Evolutionary conservation across 768 basidiomycete genomes (phyloP), one percentile per base, ranked within the genome.

Genomic region (Porpolomopsis calyptriformis): DNA sequence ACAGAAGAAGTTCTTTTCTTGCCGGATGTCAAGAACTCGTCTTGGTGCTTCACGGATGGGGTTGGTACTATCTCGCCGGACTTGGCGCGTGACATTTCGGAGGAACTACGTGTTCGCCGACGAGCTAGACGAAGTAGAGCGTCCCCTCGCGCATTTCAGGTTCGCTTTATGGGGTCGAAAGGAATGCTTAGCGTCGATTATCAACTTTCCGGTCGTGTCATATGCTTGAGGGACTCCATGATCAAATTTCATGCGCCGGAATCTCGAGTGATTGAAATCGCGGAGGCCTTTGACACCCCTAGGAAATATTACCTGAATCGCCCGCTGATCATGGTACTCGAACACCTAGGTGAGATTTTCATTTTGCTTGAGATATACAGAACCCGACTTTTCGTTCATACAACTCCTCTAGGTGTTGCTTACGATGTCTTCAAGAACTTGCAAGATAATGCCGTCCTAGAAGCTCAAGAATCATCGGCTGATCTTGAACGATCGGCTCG

Each of bases 11-110:
- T 82, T 22, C 53, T 69, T 27, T 39, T 62, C 0, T 40, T 49
- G 14, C 3, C 7, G 0, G 73, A 77, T 46, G 70, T 71, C 42
- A 49, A 53, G n/a, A 53, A 60, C 1, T 18, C 47, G 14, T 66
- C 64, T 18, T 76, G 71, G 48, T 61, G 64, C 38, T 84, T 83
- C 58, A 84, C 83, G 0, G 84, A 86, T 55, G 84, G 83, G 4
- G 76, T 82, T 18, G 85, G 83, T 0, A 77, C 72, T 0, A 71
- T 82, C 49, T 82, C 80, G 1, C 56, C 58, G 6, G 68, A 73
- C 16, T 58, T 85, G 16, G 77, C 79, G 1, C 53, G 58, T 4
- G 71, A 68, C 6, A 76, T 84, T 9, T 71, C 68, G 44, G 52
- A 67, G 4, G 61, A 70, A 22, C 53, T 70, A 18, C 68, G 63